phyloP scores from a whole-genome alignment of 495 filamentous ascomycete genomes.

The Lophium mytilinum region DNA sequence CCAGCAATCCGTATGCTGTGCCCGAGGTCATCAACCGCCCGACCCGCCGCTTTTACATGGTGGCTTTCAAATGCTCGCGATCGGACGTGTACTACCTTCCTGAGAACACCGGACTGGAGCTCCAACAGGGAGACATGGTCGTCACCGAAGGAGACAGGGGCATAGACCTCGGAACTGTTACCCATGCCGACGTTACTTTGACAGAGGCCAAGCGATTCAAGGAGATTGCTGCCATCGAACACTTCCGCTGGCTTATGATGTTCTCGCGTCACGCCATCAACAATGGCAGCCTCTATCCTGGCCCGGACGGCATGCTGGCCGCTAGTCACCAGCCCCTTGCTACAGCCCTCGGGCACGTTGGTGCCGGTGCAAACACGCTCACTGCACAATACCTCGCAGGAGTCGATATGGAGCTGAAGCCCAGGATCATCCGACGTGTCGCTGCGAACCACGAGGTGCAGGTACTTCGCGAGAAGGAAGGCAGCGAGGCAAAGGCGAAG shows the following conservation, averaged over 20 bases:
- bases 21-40: constrained; percentile 40
- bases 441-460: constrained; percentile 86
- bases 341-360: constrained; percentile 6
- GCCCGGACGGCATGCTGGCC: constrained; percentile 25
- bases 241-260: constrained; percentile 96
- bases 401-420: constrained; percentile 59
- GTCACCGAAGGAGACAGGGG: constrained; percentile 97
- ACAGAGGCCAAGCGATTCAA: constrained; percentile 78
- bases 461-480: constrained; percentile 85
- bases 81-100: constrained; percentile 96
- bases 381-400: neutral
- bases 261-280: constrained; percentile 64
- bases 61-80: constrained; percentile 89
- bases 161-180: constrained; percentile 90
- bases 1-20: constrained; percentile 11
- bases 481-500: constrained; percentile 95
- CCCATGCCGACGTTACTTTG: constrained; percentile 72
- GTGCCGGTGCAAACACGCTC: neutral
- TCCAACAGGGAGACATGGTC: constrained; percentile 85
- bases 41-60: constrained; percentile 78
- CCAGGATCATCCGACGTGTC: constrained; percentile 90
- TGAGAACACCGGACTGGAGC: constrained; percentile 84
- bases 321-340: constrained; percentile 6
- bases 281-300: constrained; percentile 46
- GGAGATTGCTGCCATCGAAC: constrained; percentile 81